These are phyloP conservation scores for Teunomyces stri DNA, from an alignment of 805 yeast genomes.

Conservation along the genomic window DNA sequence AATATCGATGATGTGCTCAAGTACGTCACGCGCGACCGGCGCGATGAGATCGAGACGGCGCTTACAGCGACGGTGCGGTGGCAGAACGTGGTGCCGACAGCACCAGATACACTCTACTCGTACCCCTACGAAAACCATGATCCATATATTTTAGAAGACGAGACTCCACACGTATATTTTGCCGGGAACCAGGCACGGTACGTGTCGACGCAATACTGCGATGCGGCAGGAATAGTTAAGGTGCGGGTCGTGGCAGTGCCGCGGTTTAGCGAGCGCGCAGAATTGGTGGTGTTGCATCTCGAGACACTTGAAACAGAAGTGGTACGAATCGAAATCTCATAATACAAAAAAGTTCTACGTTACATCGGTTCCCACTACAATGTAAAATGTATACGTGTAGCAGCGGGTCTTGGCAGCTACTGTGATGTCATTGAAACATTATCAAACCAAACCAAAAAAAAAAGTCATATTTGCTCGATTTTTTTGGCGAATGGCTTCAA, in stretches of 20 bases:
- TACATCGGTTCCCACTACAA: too few relatives aligned
- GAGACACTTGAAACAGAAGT: conserved; percentile 54
- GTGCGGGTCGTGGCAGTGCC: conserved; percentile 70
- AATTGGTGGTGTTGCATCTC: conserved; percentile 60
- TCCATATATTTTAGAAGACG: conserved; percentile 69
- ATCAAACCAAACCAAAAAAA: too few relatives aligned
- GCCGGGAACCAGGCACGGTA: conserved; percentile 79
- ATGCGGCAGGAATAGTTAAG: conserved; percentile 28
- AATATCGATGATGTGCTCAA: conserved; percentile 74
- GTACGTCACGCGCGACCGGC: conserved; percentile 35
- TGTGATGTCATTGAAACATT: too few relatives aligned
- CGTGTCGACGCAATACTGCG: conserved; percentile 35
- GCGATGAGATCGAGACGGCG: conserved; percentile 54
- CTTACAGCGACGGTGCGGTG: conserved; percentile 46
- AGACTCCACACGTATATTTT: conserved; percentile 82
- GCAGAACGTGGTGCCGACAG: conserved; percentile 90
- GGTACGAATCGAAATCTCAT: conserved; percentile 28
- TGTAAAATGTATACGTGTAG: neutral
- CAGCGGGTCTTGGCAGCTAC: too few relatives aligned
- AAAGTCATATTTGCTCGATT: too few relatives aligned
- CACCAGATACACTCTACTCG: conserved; percentile 92
- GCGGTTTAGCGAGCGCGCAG: conserved; percentile 60
- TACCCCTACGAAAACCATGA: conserved; percentile 77
- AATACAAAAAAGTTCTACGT: too few relatives aligned
- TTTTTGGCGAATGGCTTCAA: too few relatives aligned